These are phyloP conservation scores for Calonectria pseudoreteaudii DNA, from an alignment of 2,329 filamentous ascomycete species.

Conservation along the genomic window DNA sequence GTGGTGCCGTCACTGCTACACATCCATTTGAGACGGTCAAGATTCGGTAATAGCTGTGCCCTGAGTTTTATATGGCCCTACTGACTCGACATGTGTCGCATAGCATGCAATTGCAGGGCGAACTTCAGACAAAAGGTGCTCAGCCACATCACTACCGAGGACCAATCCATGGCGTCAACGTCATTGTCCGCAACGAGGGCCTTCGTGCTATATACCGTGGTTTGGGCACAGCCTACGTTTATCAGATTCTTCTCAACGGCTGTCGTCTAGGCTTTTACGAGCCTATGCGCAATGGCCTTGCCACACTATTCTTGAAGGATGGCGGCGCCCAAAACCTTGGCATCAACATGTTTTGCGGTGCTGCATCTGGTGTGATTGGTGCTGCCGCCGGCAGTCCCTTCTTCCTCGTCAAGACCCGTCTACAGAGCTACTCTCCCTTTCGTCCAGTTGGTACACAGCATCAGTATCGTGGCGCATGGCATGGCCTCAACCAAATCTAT, in stretches of 20 bases:
- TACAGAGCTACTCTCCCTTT: conserved; percentile 94
- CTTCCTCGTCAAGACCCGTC: conserved; percentile 95
- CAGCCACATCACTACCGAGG: conserved; percentile 91
- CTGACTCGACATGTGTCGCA: conserved; percentile 16
- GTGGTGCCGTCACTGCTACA: conserved; percentile 95
- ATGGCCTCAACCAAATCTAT: conserved; percentile 87
- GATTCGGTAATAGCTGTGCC: conserved; percentile 76
- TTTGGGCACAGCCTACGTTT: conserved; percentile 91
- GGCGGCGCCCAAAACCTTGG: conserved; percentile 82
- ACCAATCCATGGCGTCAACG: conserved; percentile 88
- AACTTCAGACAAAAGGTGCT: conserved; percentile 87
- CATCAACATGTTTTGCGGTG: conserved; percentile 94
- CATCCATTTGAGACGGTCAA: conserved; percentile 99
- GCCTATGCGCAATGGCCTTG: conserved; percentile 81
- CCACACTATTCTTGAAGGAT: conserved; percentile 78
- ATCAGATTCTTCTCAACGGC: conserved; percentile 96
- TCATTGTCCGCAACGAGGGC: conserved; percentile 93
- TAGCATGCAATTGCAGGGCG: conserved; percentile 95
- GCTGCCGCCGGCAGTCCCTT: conserved; percentile 95
- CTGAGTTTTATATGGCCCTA: background rate
- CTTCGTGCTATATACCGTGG: conserved; percentile 87
- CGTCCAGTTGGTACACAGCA: conserved; percentile 98
- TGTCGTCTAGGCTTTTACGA: conserved; percentile 98
- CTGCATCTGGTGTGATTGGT: conserved; percentile 88
- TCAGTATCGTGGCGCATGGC: conserved; percentile 84